Base-by-base conservation (phyloP, 2,329 filamentous ascomycete species). In the Colletotrichum neosansevieriae region DNA sequence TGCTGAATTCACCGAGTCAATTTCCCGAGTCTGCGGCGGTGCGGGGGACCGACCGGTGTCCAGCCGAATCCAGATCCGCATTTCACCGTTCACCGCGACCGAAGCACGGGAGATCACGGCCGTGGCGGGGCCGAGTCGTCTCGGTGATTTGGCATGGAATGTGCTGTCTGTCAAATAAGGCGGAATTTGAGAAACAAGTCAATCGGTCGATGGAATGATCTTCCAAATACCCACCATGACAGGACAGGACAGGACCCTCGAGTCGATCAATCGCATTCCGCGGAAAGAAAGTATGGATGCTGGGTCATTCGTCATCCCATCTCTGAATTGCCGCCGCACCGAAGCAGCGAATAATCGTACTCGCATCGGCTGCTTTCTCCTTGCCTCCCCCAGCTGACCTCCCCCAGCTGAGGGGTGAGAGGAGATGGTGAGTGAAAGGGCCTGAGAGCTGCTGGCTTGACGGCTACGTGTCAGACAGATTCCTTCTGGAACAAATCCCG, bases 201-300 rank as follows among this genome's bases (percentile, higher is more conserved):
- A 17, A 7, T 15, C 12, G 24, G n/a, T 34, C 17, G 54, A 56
- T 11, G 12, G 12, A 24, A 50, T 34, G 49, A 44, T n/a, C 29
- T 58, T 32, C 40, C 24, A 47, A 57, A 40, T 19, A 19, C 47
- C 45, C 38, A 17, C 6, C 24, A 7, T 29, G 6, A 29, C 6
- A 9, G 29, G 29, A 29, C 6, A 9, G 29, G 29, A 29, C 29
- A 24, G 21, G 32, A 40, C 36, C 32, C n/a, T 56, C 36, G 51
- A 38, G 54, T 56, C 49, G 57, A 50, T 45, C 54, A 49, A 60
- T 66, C 65, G 49, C 61, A 65, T 69, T 53, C 42, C 42, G n/a
- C 51, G 24, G 51, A 53, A 11, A 1, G 45, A 15, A 29, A 1
- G n/a, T n/a, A n/a, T 29, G 24, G 7, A 19, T 36, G 32, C 29